phyloP scores from a whole-genome alignment of 2,329 filamentous ascomycete species.

The Sporothrix protearum region DNA sequence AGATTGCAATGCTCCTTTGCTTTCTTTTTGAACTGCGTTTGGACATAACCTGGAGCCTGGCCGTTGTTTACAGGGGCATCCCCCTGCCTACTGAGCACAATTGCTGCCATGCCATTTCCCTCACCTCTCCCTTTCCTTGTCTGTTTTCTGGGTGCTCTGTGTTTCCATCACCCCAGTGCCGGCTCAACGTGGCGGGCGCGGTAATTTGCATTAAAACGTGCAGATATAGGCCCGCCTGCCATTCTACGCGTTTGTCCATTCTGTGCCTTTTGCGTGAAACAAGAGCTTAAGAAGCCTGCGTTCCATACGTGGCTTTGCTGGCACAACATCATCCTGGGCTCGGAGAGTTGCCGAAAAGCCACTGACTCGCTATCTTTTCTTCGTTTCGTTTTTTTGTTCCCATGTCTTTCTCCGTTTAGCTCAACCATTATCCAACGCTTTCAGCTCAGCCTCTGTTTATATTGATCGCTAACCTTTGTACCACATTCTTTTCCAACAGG shows the following conservation, averaged over 20 bases:
- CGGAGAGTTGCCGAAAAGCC: constrained; percentile 2
- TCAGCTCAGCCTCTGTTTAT: background rate
- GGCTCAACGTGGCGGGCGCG: constrained; percentile 1
- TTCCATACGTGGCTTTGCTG: constrained; percentile 19
- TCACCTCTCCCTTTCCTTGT: background rate
- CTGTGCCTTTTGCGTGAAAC: constrained; percentile 9
- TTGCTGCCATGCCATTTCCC: background rate
- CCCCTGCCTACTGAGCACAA: background rate
- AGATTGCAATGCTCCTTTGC: background rate
- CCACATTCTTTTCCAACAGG: constrained; percentile 44
- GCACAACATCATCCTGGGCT: background rate
- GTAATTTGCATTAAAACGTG: constrained; percentile 18
- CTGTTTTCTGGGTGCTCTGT: background rate
- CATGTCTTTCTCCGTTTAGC: background rate
- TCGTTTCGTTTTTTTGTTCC: background rate
- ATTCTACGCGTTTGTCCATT: constrained; percentile 2
- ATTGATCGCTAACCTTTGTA: constrained; percentile 20
- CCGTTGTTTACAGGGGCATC: constrained; percentile 4
- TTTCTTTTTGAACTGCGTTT: background rate
- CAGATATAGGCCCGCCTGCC: constrained; percentile 5
- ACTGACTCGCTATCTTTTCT: background rate
- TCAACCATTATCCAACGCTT: background rate
- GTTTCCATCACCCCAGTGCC: background rate
- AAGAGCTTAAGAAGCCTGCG: background rate
- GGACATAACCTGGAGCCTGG: background rate